Evolutionary conservation across 306 rosid genomes (phyloP).

Genomic region (Rosa lucieae): DNA sequence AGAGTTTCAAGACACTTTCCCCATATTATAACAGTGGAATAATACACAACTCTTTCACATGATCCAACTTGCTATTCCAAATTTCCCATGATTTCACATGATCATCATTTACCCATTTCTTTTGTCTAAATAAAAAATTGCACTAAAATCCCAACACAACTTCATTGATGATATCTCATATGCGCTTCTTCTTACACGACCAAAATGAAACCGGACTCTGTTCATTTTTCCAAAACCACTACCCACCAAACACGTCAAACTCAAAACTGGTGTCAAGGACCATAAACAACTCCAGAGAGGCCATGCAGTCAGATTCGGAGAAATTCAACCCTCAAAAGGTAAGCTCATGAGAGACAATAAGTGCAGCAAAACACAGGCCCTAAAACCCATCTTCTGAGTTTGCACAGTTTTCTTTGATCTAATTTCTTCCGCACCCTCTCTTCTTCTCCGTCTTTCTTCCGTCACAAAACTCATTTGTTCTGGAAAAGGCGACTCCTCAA

Average conservation of each 20-base stretch:
- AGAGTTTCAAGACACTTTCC: too few species aligned
- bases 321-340: background rate
- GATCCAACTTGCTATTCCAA: slow-evolving; percentile 16
- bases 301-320: background rate
- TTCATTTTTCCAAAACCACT: background rate
- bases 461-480: background rate
- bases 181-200: background rate
- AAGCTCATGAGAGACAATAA: too few species aligned
- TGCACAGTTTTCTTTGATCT: too few species aligned
- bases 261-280: background rate
- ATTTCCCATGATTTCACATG: background rate
- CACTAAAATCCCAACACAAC: background rate
- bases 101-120: background rate
- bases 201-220: background rate
- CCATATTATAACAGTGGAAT: background rate
- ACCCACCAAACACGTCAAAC: slow-evolving; percentile 6
- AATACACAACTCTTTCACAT: background rate
- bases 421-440: too few species aligned
- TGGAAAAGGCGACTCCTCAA: background rate
- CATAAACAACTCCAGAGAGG: background rate
- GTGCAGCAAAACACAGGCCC: too few species aligned
- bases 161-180: background rate
- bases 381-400: too few species aligned
- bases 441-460: background rate
- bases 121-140: background rate